Evolutionary conservation across 192 early-diverging fungal genomes (phyloP).

Genomic region (Coemansia sp.): DNA sequence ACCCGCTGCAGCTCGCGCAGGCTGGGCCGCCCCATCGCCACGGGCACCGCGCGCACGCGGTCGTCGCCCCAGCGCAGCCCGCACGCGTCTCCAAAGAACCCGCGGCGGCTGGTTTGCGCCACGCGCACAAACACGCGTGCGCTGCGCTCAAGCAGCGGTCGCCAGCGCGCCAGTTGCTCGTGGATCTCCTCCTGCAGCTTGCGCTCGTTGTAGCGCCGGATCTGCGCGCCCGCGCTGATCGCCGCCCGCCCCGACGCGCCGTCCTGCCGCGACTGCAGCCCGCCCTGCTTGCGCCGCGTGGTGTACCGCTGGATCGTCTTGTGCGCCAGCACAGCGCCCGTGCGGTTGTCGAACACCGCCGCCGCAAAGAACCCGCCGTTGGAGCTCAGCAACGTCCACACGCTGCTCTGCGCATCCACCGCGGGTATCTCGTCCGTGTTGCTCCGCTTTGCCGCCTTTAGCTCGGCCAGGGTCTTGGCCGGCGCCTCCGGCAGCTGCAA

Average conservation of each 20-base stretch:
- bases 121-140: constrained; percentile 75
- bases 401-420: constrained; percentile 3
- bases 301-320: constrained; percentile 98
- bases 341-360: constrained; percentile 70
- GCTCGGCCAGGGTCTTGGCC: constrained; percentile 12
- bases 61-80: constrained; percentile 44
- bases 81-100: constrained; percentile 11
- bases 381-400: constrained; percentile 77
- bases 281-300: constrained; percentile 92
- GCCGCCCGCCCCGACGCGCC: constrained; percentile 74
- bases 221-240: constrained; percentile 79
- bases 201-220: constrained; percentile 88
- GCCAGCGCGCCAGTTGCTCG: constrained; percentile 70
- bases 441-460: constrained; percentile 7
- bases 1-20: constrained; percentile 37
- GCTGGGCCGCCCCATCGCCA: constrained; percentile 72
- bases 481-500: constrained; percentile 28
- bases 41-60: constrained; percentile 66
- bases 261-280: constrained; percentile 81
- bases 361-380: constrained; percentile 92
- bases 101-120: constrained; percentile 11
- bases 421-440: background rate
- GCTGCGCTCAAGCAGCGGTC: constrained; percentile 54
- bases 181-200: constrained; percentile 77
- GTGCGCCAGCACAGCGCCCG: constrained; percentile 63